Evolutionary conservation across 1,284 basidiomycete genomes (phyloP).

Genomic region (Trametes sp.): DNA sequence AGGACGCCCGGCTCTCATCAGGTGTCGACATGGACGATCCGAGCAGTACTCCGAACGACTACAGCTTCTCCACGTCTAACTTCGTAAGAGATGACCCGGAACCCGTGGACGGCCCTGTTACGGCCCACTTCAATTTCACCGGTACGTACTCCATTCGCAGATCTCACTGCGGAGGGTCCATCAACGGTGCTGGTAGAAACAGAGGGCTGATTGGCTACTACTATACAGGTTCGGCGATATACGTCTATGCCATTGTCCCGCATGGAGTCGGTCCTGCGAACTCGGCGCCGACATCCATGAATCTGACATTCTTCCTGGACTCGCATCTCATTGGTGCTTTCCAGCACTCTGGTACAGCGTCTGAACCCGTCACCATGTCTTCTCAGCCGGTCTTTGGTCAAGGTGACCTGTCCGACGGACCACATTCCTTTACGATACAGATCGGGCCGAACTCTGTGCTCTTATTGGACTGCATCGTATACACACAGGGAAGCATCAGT

Average conservation of each 20-base stretch:
- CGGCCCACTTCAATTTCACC: constrained; percentile 55
- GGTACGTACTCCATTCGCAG: constrained; percentile 44
- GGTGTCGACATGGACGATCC: constrained; percentile 3
- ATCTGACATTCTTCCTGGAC: constrained; percentile 46
- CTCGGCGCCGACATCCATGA: constrained; percentile 42
- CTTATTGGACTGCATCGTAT: constrained; percentile 57
- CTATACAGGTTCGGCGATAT: constrained; percentile 43
- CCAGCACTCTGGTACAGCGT: constrained; percentile 39
- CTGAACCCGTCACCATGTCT: constrained; percentile 37
- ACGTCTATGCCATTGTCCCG: constrained; percentile 43
- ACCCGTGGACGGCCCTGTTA: constrained; percentile 49
- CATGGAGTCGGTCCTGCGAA: constrained; percentile 40
- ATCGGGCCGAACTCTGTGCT: constrained; percentile 56
- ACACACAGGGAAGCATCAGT: constrained; percentile 42
- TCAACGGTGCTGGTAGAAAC: background rate
- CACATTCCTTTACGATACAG: constrained; percentile 52
- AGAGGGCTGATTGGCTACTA: constrained; percentile 18
- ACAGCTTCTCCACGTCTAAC: constrained; percentile 37
- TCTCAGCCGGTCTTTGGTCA: constrained; percentile 46
- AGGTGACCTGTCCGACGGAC: constrained; percentile 45
- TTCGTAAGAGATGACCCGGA: constrained; percentile 48
- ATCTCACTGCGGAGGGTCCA: constrained; percentile 3
- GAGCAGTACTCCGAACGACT: constrained; percentile 25
- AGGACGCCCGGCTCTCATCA: background rate
- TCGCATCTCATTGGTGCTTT: constrained; percentile 40